Percentiles rank a stretch among this genome's conserved stretches.
These are phyloP conservation scores for Candida odintsovae DNA, from an alignment of 805 yeast genomes.

Conservation along the genomic window DNA sequence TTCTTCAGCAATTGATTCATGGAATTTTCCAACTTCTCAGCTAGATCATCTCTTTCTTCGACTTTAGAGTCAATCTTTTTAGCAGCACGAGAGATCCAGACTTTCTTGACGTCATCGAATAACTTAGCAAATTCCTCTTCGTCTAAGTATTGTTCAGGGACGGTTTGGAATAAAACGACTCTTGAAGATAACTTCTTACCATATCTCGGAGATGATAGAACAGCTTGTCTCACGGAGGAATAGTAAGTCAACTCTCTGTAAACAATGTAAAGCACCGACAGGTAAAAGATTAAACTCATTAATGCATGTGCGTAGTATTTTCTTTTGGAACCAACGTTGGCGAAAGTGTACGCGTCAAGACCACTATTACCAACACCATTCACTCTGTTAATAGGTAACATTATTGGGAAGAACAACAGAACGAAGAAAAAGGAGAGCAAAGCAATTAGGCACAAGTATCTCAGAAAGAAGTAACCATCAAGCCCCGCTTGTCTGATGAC, in stretches of 20 bases:
- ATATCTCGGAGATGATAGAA: slow-evolving; percentile 74
- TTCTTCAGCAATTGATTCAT: slow-evolving; percentile 49
- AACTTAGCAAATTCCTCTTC: slow-evolving; percentile 68
- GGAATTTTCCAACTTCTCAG: slow-evolving; percentile 60
- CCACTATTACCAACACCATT: slow-evolving; percentile 59
- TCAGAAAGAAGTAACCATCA: slow-evolving; percentile 88
- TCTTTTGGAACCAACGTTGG: slow-evolving; percentile 55
- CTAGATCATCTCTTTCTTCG: slow-evolving; percentile 52
- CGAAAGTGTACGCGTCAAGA: slow-evolving; percentile 68
- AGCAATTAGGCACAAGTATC: slow-evolving; percentile 62
- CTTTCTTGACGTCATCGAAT: slow-evolving; percentile 76
- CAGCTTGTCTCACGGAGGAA: slow-evolving; percentile 70
- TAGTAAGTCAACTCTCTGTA: slow-evolving; percentile 81
- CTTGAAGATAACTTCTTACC: slow-evolving; percentile 70
- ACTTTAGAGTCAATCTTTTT: slow-evolving; percentile 50
- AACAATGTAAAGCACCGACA: slow-evolving; percentile 60
- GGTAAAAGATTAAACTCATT: slow-evolving; percentile 74
- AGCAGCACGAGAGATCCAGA: slow-evolving; percentile 72
- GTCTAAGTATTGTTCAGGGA: slow-evolving; percentile 67
- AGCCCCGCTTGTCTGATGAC: slow-evolving; percentile 82
- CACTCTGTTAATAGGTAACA: slow-evolving; percentile 81
- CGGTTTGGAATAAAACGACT: slow-evolving; percentile 78
- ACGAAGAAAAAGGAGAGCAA: slow-evolving; percentile 50
- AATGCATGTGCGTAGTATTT: slow-evolving; percentile 86
- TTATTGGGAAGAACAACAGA: slow-evolving; percentile 51